Conservation (phyloP, 2,329 filamentous ascomycete genomes). For the Aspergillus clavatus region DNA sequence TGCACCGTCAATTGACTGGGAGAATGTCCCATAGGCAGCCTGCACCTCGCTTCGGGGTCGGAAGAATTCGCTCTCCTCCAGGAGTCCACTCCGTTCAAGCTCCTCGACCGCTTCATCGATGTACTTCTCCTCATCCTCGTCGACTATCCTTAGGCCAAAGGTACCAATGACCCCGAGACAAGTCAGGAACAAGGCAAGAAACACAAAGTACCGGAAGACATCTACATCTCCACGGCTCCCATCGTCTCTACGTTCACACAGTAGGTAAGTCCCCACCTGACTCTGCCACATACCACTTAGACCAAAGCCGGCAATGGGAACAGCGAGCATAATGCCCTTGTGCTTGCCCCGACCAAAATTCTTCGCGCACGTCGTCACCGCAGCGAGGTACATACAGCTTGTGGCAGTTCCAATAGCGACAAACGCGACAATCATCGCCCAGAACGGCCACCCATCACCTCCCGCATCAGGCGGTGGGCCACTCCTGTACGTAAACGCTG, state of each 20-base stretch:
- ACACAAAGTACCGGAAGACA: conserved; percentile 84
- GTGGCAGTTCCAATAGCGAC: conserved; percentile 77
- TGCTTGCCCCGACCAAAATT: conserved; percentile 90
- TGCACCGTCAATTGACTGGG: conserved; percentile 34
- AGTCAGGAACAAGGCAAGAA: conserved; percentile 68
- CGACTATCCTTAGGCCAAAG: conserved; percentile 70
- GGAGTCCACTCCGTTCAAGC: conserved; percentile 78
- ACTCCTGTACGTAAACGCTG: conserved; percentile 70
- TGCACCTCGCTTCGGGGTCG: conserved; percentile 46
- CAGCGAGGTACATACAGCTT: conserved; percentile 80
- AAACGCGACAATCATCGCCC: conserved; percentile 81
- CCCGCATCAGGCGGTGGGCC: conserved; percentile 50
- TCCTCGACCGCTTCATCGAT: conserved; percentile 89
- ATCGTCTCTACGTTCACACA: conserved; percentile 68
- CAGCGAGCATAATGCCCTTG: conserved; percentile 80
- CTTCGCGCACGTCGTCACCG: conserved; percentile 95
- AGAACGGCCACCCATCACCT: conserved; percentile 64
- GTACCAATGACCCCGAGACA: conserved; percentile 67
- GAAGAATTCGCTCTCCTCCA: conserved; percentile 68
- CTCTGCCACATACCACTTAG: conserved; percentile 95
- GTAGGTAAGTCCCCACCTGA: conserved; percentile 72
- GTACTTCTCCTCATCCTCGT: conserved; percentile 69
- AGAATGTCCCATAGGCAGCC: conserved; percentile 43
- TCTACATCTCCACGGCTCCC: conserved; percentile 54
- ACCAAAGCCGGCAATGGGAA: conserved; percentile 88